These are phyloP conservation scores for Fulvia fulva DNA, from an alignment of 2,329 filamentous ascomycete species.

Conservation along the genomic window DNA sequence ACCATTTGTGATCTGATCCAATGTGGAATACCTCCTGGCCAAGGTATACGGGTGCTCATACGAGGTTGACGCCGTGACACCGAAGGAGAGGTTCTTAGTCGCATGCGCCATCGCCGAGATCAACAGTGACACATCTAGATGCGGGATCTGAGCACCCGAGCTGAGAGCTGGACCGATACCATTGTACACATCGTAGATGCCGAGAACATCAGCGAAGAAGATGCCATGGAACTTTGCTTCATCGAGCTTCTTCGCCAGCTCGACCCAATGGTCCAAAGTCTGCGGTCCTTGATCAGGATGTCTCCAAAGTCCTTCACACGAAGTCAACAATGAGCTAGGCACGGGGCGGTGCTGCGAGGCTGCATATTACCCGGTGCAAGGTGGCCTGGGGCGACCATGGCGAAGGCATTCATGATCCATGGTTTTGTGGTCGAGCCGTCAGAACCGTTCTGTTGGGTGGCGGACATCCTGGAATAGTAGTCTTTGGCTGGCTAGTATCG, in stretches of 20 bases:
- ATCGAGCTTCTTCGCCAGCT: slow-evolving; percentile 46
- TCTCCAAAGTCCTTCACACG: slow-evolving; percentile 26
- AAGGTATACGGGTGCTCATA: slow-evolving; percentile 37
- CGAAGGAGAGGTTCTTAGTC: slow-evolving; percentile 42
- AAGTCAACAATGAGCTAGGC: neutral
- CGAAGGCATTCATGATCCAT: slow-evolving; percentile 47
- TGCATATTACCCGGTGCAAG: slow-evolving; percentile 38
- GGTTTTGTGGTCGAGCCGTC: slow-evolving; percentile 28
- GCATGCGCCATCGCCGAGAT: slow-evolving; percentile 46
- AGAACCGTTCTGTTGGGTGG: neutral
- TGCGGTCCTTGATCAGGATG: slow-evolving; percentile 37
- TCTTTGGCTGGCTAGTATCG: neutral
- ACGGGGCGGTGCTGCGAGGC: neutral
- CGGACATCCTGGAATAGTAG: neutral
- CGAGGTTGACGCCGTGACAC: slow-evolving; percentile 36
- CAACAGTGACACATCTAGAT: slow-evolving; percentile 50
- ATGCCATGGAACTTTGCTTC: slow-evolving; percentile 49
- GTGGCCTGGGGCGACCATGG: slow-evolving; percentile 47
- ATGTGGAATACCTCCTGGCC: slow-evolving; percentile 34
- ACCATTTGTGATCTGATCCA: slow-evolving; percentile 38
- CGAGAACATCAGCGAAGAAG: slow-evolving; percentile 50
- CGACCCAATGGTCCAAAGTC: slow-evolving; percentile 45
- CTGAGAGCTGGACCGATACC: slow-evolving; percentile 48
- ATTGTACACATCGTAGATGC: slow-evolving; percentile 46
- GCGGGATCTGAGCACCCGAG: slow-evolving; percentile 64